These are phyloP conservation scores for Alternaria sp. DNA, from an alignment of 2,329 filamentous ascomycete species.

Conservation along the genomic window DNA sequence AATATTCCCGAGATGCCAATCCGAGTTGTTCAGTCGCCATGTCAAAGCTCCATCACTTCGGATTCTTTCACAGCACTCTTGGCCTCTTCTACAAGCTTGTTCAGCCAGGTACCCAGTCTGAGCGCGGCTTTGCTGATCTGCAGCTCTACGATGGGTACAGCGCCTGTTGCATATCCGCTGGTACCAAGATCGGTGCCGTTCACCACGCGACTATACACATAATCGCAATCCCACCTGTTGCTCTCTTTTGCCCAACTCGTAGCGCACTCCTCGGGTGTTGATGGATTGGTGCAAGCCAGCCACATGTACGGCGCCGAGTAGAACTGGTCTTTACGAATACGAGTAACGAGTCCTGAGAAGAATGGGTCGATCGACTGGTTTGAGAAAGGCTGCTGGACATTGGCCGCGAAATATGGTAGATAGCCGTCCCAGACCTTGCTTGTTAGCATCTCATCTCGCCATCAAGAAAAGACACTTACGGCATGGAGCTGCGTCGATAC, in stretches of 20 bases:
- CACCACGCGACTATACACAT: conserved; percentile 47
- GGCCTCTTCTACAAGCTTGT: conserved; percentile 41
- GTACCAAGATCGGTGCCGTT: conserved; percentile 47
- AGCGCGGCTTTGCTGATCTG: conserved; percentile 54
- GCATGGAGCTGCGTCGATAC: conserved; percentile 49
- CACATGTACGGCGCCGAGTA: conserved; percentile 48
- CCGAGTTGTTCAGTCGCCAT: background rate
- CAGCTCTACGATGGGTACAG: conserved; percentile 52
- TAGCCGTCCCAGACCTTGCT: conserved; percentile 52
- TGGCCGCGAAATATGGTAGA: conserved; percentile 51
- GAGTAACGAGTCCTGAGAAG: conserved; percentile 46
- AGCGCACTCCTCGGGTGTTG: conserved; percentile 45
- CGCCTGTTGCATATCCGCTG: conserved; percentile 50
- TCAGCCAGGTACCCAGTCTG: conserved; percentile 52
- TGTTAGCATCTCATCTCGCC: conserved; percentile 15
- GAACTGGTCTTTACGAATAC: conserved; percentile 49
- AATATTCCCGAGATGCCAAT: background rate
- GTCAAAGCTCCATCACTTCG: conserved; percentile 31
- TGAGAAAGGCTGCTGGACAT: conserved; percentile 45
- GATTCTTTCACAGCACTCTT: conserved; percentile 12
- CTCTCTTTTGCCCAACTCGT: conserved; percentile 51
- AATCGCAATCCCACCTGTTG: conserved; percentile 52
- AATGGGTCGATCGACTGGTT: conserved; percentile 49
- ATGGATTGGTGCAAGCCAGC: conserved; percentile 48
- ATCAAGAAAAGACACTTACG: conserved; percentile 31